Conservation (phyloP, 2,329 filamentous ascomycete genomes). For the Pezicula neosporulosa region DNA sequence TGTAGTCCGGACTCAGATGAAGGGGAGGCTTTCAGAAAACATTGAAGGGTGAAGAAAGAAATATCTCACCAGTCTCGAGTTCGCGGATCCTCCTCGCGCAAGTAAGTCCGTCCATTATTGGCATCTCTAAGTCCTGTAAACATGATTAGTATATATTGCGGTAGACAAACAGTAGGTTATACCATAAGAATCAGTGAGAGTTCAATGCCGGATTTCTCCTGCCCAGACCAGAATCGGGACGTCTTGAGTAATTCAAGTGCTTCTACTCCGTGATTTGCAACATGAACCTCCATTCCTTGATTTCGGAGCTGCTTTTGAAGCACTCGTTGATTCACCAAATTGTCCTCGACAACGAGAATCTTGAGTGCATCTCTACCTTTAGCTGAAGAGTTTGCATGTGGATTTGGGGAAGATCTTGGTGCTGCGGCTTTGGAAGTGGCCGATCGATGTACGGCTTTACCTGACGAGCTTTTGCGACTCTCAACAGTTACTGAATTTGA, state of each 20-base stretch:
- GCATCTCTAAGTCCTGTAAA: conserved; percentile 68
- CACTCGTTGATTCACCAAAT: conserved; percentile 64
- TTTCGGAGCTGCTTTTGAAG: conserved; percentile 59
- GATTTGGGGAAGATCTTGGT: neutral
- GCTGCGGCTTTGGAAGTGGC: conserved; percentile 9
- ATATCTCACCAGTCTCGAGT: conserved; percentile 57
- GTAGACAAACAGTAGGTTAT: neutral
- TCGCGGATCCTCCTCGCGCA: conserved; percentile 68
- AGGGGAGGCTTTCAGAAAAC: conserved; percentile 32
- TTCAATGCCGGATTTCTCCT: conserved; percentile 40
- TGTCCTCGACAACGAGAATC: conserved; percentile 65
- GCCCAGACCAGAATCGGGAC: conserved; percentile 52
- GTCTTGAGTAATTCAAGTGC: conserved; percentile 54
- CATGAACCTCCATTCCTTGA: conserved; percentile 55
- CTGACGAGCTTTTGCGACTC: conserved; percentile 14
- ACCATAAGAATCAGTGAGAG: conserved; percentile 69
- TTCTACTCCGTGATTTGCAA: conserved; percentile 63
- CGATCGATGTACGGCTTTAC: conserved; percentile 14
- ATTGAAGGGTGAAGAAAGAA: conserved; percentile 34
- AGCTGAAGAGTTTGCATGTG: neutral
- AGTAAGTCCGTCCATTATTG: conserved; percentile 77
- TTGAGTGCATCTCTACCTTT: conserved; percentile 31
- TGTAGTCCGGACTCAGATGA: neutral
- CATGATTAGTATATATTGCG: neutral
- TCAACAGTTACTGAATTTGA: conserved; percentile 17